Conservation (phyloP, 305 asterid species). For the Fraxinus ornus region DNA sequence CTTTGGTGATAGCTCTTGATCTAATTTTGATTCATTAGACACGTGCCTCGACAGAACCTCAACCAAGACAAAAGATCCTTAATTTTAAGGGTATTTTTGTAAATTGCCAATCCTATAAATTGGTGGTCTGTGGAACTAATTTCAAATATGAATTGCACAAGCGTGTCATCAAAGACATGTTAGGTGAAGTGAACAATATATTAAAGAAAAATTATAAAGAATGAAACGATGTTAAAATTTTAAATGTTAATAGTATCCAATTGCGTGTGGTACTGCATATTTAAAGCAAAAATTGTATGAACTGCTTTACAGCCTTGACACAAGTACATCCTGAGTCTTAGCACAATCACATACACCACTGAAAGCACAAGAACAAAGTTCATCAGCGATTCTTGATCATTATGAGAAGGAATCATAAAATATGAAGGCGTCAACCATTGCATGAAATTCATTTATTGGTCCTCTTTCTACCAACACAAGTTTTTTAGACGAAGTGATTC, state of each 20-base stretch:
- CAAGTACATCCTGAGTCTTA: neutral
- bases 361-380: neutral
- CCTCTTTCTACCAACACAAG: neutral
- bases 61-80: neutral
- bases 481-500: neutral
- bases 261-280: neutral
- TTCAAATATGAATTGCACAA: neutral
- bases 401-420: neutral
- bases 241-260: neutral
- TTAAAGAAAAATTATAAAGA: neutral
- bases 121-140: no score
- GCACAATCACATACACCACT: neutral
- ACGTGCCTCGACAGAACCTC: constrained; percentile 36
- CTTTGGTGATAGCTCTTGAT: constrained; percentile 29
- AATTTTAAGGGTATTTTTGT: no score
- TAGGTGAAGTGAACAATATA: neutral
- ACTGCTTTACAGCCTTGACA: neutral
- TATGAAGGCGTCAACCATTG: neutral
- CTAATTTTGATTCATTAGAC: constrained; percentile 31
- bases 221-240: neutral
- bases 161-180: neutral
- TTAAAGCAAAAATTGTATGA: no score
- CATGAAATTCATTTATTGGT: neutral
- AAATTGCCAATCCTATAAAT: no score
- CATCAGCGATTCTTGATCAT: neutral